Percentiles rank a stretch among this genome's conserved stretches.
phyloP scores from a whole-genome alignment of 2,329 filamentous ascomycete species.

The Beauveria varroae region DNA sequence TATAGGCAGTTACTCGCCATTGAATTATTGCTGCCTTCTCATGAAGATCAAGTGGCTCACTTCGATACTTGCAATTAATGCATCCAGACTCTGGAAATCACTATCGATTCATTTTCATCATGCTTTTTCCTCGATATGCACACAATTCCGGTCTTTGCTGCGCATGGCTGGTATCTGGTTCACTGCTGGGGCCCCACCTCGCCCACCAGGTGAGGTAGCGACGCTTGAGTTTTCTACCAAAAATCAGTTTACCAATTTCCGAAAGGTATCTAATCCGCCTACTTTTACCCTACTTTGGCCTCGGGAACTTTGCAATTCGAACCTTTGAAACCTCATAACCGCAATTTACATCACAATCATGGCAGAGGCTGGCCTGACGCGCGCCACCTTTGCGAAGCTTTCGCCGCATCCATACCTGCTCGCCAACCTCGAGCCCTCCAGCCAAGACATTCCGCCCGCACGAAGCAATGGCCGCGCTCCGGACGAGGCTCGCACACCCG shows the following conservation, averaged over 20 bases:
- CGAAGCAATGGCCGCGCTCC: constrained; percentile 77
- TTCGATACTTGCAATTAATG: too few species aligned
- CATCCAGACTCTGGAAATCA: too few species aligned
- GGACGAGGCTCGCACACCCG: constrained; percentile 61
- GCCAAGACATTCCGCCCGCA: constrained; percentile 39
- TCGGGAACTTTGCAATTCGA: neutral
- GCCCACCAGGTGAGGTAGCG: neutral
- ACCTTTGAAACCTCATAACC: neutral
- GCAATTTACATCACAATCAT: constrained; percentile 20
- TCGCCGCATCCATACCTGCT: constrained; percentile 85
- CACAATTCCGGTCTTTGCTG: too few species aligned
- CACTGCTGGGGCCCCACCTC: neutral
- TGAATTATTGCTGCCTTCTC: too few species aligned
- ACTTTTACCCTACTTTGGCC: neutral
- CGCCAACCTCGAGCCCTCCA: constrained; percentile 67
- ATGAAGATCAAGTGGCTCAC: neutral
- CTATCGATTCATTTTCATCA: too few species aligned
- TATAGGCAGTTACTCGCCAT: too few species aligned
- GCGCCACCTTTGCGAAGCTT: constrained; percentile 78
- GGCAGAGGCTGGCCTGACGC: constrained; percentile 34
- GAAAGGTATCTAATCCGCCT: neutral
- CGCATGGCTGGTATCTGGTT: too few species aligned
- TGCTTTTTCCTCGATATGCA: too few species aligned
- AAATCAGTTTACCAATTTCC: neutral
- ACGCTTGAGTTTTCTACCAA: neutral